Base-by-base conservation (phyloP, 2,329 filamentous ascomycete species). In the Penicillium palitans region DNA sequence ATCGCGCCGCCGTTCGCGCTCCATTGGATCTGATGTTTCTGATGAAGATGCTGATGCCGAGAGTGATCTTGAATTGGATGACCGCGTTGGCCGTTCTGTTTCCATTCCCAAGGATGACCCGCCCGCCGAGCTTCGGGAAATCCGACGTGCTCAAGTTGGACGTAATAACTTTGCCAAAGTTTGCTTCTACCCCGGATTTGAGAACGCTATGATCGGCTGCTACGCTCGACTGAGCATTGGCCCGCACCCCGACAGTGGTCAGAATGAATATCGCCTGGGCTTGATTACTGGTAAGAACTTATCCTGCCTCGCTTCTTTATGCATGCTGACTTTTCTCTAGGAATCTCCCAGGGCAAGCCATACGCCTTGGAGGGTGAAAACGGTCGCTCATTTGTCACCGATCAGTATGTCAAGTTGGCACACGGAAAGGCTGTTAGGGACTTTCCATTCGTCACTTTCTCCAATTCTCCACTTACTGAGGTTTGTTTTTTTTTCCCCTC, bases 171-270 rank as follows among this genome's bases (percentile, higher is more conserved):
- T 99, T 73, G 89, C 90, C 7, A 87, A 93, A 69, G 89, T 96
- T 55, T 97, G 92, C 81, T 96, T 96, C 79, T 93, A 93, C 66
- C 95, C 95, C 12, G 88, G 88, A 4, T 97, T 99, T 66, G 90
- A 96, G 56, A 80, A 89, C 9, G 84, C 89, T 31, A 90, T 97
- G 68, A 86, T 82, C 17, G 91, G 91, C 52, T 96, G 92, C 74
- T 99, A 90, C 72, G 88, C 89, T 39, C 90, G 95, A 52, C 86
- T 98, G 64, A 90, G 88, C 61, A 85, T 97, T 57, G 93, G 93
- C 0, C 83, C 88, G 13, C 89, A 96, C 70, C 84, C 84, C 12
- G 83, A 87, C 24, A 90, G 85, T 4, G 88, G 89, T 4, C 80
- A 87, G 59, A 89, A 90, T 61, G 84, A 90, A 64, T 99, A 99